phyloP scores from a whole-genome alignment of 2,329 filamentous ascomycete genomes.

The Chaetothyriales sp. region DNA sequence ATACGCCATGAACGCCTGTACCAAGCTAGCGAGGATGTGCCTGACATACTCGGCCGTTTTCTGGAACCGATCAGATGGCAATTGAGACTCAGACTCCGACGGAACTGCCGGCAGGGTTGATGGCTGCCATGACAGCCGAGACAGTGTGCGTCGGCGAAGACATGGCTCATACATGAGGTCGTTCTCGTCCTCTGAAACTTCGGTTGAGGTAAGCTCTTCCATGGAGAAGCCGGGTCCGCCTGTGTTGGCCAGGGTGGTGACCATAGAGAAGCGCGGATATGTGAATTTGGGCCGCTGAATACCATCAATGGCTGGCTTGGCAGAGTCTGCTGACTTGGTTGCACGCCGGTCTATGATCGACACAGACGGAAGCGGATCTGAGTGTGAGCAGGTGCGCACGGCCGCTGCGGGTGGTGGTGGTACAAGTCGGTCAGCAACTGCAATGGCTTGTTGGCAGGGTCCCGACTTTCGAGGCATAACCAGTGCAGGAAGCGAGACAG shows the following conservation, averaged over 20 bases:
- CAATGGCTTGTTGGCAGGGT: background rate
- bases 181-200: background rate
- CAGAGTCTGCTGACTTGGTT: background rate
- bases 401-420: background rate
- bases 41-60: background rate
- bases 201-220: background rate
- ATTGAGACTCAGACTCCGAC: background rate
- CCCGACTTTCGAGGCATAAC: background rate
- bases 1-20: background rate
- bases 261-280: background rate
- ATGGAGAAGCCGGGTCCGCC: background rate
- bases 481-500: background rate
- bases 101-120: background rate
- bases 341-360: background rate
- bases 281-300: background rate
- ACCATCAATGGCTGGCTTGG: background rate
- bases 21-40: background rate
- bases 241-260: background rate
- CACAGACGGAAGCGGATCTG: background rate
- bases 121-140: background rate
- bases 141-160: background rate
- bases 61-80: background rate
- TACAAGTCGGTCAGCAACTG: background rate
- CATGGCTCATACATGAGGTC: background rate
- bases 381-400: background rate